Evolutionary conservation across 805 yeast genomes (phyloP).

Genomic region (Barnettozyma siamensis): DNA sequence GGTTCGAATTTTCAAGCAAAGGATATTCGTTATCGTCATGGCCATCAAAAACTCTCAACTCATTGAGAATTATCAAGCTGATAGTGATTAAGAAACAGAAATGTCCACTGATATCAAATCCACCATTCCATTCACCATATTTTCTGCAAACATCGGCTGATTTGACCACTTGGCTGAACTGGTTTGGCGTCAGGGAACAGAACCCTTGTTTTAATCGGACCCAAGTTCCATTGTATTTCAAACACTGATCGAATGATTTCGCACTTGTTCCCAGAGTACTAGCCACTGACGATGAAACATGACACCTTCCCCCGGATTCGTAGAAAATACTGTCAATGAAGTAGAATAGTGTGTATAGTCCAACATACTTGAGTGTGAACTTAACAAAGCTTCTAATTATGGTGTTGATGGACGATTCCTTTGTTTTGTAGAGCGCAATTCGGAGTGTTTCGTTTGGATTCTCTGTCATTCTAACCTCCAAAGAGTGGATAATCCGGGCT

Average conservation of each 20-base stretch:
- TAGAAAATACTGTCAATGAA: slow-evolving; percentile 30
- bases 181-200: slow-evolving; percentile 14
- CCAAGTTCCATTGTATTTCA: slow-evolving; percentile 19
- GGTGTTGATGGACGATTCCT: neutral
- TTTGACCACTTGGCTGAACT: slow-evolving; percentile 12
- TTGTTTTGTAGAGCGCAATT: neutral
- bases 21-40: neutral
- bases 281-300: slow-evolving; percentile 11
- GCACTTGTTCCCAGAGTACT: slow-evolving; percentile 5
- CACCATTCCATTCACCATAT: slow-evolving; percentile 39
- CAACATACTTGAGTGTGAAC: slow-evolving; percentile 21
- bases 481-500: neutral
- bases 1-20: neutral
- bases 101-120: slow-evolving; percentile 53
- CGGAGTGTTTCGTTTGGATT: neutral
- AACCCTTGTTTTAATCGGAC: slow-evolving; percentile 9
- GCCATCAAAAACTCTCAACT: slow-evolving; percentile 20
- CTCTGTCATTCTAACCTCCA: neutral
- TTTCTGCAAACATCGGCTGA: slow-evolving; percentile 30
- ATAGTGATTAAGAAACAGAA: slow-evolving; percentile 39
- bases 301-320: slow-evolving; percentile 31
- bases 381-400: slow-evolving; percentile 23
- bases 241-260: slow-evolving; percentile 10
- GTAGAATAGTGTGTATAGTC: slow-evolving; percentile 22
- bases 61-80: slow-evolving; percentile 37